Percentiles rank a stretch among this genome's conserved stretches.
These are phyloP conservation scores for Paecilomyces sp. DNA, from an alignment of 2,329 filamentous ascomycete species.

Conservation along the genomic window DNA sequence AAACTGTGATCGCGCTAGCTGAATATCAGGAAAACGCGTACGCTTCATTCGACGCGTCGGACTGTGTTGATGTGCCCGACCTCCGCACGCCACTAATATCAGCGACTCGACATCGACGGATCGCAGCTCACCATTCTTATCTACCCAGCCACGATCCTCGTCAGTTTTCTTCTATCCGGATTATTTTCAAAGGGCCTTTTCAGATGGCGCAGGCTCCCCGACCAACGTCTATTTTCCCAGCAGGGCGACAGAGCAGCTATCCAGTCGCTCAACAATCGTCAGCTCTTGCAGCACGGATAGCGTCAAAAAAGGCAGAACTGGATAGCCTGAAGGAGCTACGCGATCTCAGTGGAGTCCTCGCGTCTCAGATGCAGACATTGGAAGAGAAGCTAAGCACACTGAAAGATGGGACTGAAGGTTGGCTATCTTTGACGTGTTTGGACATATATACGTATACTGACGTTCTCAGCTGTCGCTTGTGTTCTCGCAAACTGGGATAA, in stretches of 20 bases:
- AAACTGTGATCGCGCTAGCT: neutral
- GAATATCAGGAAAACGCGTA: neutral
- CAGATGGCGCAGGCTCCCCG: constrained; percentile 31
- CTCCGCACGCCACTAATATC: neutral
- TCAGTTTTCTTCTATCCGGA: neutral
- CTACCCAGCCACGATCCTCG: neutral
- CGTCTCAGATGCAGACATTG: constrained; percentile 56
- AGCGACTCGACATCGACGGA: neutral
- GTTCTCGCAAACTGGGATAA: constrained; percentile 64
- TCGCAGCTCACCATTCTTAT: neutral
- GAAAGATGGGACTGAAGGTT: constrained; percentile 56
- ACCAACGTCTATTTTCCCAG: constrained; percentile 23
- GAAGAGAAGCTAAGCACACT: constrained; percentile 55
- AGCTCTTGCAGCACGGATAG: constrained; percentile 53
- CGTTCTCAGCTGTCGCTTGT: constrained; percentile 49
- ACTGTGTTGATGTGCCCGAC: neutral
- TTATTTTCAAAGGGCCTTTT: neutral
- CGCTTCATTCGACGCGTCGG: neutral
- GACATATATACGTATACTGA: constrained; percentile 6
- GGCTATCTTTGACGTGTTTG: neutral
- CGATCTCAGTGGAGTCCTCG: constrained; percentile 54
- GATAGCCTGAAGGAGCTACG: constrained; percentile 56
- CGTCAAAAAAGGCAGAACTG: constrained; percentile 57
- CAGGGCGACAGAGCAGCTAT: constrained; percentile 24
- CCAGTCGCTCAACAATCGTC: constrained; percentile 44